phyloP scores from a whole-genome alignment of 116 monocot species.

The Thalassia testudinum region DNA sequence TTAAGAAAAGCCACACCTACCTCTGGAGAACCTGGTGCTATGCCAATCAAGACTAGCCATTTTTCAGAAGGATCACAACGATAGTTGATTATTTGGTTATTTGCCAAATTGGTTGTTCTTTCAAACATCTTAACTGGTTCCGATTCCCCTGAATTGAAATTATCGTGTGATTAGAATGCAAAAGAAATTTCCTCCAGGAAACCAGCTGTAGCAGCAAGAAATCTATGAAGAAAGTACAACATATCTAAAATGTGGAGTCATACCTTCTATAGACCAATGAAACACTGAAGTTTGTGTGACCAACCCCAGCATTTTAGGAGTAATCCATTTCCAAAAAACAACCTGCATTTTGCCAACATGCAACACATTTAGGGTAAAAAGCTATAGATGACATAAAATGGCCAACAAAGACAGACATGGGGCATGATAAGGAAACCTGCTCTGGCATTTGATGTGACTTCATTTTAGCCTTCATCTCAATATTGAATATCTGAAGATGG shows the following conservation, averaged over 20 bases:
- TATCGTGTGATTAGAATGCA: neutral
- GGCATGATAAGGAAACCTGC: slow-evolving; percentile 18
- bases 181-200: neutral
- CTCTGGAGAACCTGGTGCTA: slow-evolving; percentile 92
- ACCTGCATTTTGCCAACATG: slow-evolving; percentile 25
- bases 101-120: slow-evolving; percentile 80
- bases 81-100: slow-evolving; percentile 97
- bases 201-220: neutral
- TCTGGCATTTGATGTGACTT: slow-evolving; percentile 99
- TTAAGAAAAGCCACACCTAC: slow-evolving; percentile 14
- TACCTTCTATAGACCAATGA: slow-evolving; percentile 96
- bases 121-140: slow-evolving; percentile 94
- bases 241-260: neutral
- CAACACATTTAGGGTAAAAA: neutral
- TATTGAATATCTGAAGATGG: slow-evolving; percentile 95
- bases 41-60: slow-evolving; percentile 96
- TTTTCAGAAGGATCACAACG: slow-evolving; percentile 94
- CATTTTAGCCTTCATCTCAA: slow-evolving; percentile 80
- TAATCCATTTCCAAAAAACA: slow-evolving; percentile 99
- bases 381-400: neutral
- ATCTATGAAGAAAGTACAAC: no score
- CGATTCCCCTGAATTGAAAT: slow-evolving; percentile 43
- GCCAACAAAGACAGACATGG: neutral
- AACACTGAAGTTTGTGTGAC: slow-evolving; percentile 93
- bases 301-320: slow-evolving; percentile 83